phyloP scores from a whole-genome alignment of 2,329 filamentous ascomycete species.

The Calonectria multiphialidica region DNA sequence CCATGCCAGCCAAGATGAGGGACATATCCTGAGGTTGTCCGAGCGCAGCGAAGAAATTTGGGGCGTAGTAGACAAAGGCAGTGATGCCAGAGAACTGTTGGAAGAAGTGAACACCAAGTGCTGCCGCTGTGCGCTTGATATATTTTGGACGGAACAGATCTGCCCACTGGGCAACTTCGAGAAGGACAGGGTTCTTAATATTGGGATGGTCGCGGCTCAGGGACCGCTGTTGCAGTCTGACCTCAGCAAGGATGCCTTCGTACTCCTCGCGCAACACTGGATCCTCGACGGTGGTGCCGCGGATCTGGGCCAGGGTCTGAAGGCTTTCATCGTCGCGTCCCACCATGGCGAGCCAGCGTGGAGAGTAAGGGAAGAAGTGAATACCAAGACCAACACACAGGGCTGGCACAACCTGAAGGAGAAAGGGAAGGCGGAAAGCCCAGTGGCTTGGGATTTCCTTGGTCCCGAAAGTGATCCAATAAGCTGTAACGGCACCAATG shows the following conservation, averaged over 20 bases:
- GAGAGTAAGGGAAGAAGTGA: no score
- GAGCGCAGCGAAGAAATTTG: conserved; percentile 40
- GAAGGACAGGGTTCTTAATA: conserved; percentile 47
- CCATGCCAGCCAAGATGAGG: conserved; percentile 48
- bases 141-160: conserved; percentile 60
- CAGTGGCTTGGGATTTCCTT: conserved; percentile 54
- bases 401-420: conserved; percentile 51
- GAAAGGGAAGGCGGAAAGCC: conserved; percentile 60
- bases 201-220: conserved; percentile 15
- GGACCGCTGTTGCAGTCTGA: conserved; percentile 54
- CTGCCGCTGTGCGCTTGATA: conserved; percentile 52
- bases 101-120: conserved; percentile 35
- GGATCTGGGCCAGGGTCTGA: conserved; percentile 50
- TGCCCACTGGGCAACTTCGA: conserved; percentile 58
- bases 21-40: conserved; percentile 44
- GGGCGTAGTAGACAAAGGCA: conserved; percentile 43
- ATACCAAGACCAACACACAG: conserved; percentile 53
- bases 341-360: conserved; percentile 59
- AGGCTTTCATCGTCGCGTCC: conserved; percentile 54
- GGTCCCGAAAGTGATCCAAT: conserved; percentile 67
- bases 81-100: conserved; percentile 38
- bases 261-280: conserved; percentile 61
- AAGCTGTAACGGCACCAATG: conserved; percentile 64
- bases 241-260: conserved; percentile 62
- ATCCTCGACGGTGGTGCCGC: conserved; percentile 56